Conservation (phyloP, 2,329 filamentous ascomycete species). For the Coleophoma eucalyptorum region DNA sequence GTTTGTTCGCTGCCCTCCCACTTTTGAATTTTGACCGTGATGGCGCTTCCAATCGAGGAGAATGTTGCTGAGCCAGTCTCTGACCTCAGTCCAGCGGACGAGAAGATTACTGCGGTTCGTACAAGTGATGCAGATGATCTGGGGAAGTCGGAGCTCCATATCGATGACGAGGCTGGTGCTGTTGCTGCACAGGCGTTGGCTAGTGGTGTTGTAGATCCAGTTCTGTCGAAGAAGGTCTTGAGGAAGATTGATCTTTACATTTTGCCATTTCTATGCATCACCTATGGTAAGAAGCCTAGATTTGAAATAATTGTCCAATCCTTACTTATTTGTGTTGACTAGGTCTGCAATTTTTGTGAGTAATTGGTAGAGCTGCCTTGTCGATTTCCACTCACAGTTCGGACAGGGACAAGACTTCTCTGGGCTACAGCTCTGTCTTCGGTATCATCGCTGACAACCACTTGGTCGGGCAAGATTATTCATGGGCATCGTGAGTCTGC, state of each 20-base stretch:
- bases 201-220: constrained; percentile 18
- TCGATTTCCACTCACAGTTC: not conserved
- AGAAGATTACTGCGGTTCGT: constrained; percentile 6
- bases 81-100: not conserved
- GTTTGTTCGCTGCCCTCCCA: not conserved
- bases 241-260: constrained; percentile 18
- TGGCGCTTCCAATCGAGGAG: not conserved
- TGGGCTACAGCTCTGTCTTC: constrained; percentile 47
- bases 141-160: constrained; percentile 11
- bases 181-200: constrained; percentile 32
- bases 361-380: not conserved
- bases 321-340: not conserved
- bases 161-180: constrained; percentile 28
- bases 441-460: constrained; percentile 40
- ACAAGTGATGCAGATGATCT: constrained; percentile 5
- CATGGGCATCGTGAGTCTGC: constrained; percentile 31
- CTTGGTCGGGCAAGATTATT: constrained; percentile 34
- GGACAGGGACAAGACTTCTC: constrained; percentile 33
- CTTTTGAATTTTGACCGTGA: not conserved
- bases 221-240: constrained; percentile 15
- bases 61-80: not conserved
- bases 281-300: not conserved
- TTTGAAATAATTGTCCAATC: not conserved
- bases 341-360: no score
- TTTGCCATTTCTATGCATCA: constrained; percentile 18